Evolutionary conservation across 148 eudicot genomes (phyloP), one percentile per base, ranked within the genome.

Genomic region (Nyssa sinensis): DNA sequence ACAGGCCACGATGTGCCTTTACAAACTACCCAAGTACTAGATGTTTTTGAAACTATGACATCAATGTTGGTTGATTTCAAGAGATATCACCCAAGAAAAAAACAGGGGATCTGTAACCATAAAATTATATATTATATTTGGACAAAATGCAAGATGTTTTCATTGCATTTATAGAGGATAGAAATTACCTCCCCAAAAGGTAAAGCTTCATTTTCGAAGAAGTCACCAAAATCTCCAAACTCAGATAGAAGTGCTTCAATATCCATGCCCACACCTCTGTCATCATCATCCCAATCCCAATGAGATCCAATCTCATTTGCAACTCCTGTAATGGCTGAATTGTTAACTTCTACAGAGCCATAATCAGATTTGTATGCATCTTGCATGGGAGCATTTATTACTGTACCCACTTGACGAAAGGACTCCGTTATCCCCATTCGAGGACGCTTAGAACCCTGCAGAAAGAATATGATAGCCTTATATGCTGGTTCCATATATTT

Each of bases 151-250:
- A 3, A 32, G 58, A 63, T 51, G 17, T 72, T 41, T 53, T 53
- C 41, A 39, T 67, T 65, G 31, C 51, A 29, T 74, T 21, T 17
- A 23, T 53, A 16, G 69, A 64, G 34, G 47, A 66, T 21, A 24
- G 58, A 58, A 10, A 73, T 74, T 92, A 95, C 98, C 96, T 95
- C 97, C 55, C 98, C 98, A 83, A 95, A 89, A 25, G 97, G 91
- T 78, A 95, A 81, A 71, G 80, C 85, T 72, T 95, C 98, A 81
- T 73, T 88, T 83, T 86, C 89, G 76, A 95, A 95, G 75, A 95
- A 90, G 81, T 95, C 98, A 57, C 98, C 98, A 74, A 95, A 95
- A 72, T 92, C 97, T 31, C 98, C 98, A 77, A 95, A 95, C 80
- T 95, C 98, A 37, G 97, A 85, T 30, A 95, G 86, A 73, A 95